phyloP scores from a whole-genome alignment of 495 filamentous ascomycete species.

The Sporormia fimetaria region DNA sequence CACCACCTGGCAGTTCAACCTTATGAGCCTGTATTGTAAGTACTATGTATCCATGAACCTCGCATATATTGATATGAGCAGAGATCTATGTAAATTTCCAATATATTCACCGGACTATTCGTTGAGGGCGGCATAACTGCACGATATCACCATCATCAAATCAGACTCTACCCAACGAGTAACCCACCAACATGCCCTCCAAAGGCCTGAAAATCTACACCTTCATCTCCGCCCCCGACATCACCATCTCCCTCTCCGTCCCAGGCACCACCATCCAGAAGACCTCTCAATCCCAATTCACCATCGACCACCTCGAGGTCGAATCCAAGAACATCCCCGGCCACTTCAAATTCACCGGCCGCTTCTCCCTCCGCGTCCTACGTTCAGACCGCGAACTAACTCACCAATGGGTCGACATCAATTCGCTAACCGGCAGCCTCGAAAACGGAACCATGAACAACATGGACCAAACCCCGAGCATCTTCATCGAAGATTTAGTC shows the following conservation, averaged over 20 bases:
- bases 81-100: too few species aligned
- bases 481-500: slow-evolving; percentile 35
- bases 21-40: too few species aligned
- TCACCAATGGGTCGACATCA: slow-evolving; percentile 35
- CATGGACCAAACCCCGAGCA: slow-evolving; percentile 36
- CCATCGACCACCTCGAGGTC: slow-evolving; percentile 37
- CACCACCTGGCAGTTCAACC: too few species aligned
- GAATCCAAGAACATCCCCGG: slow-evolving; percentile 38
- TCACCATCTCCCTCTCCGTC: slow-evolving; percentile 38
- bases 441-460: slow-evolving; percentile 39
- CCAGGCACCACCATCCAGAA: slow-evolving; percentile 32
- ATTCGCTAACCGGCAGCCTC: slow-evolving; percentile 39
- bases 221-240: slow-evolving; percentile 39
- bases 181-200: slow-evolving; percentile 37
- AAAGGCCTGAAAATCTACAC: slow-evolving; percentile 40
- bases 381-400: slow-evolving; percentile 25
- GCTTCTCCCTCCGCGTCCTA: too few species aligned
- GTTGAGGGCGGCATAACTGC: too few species aligned
- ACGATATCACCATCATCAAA: background rate
- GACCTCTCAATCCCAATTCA: slow-evolving; percentile 31
- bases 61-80: too few species aligned
- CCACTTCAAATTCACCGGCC: slow-evolving; percentile 39
- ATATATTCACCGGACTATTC: too few species aligned
- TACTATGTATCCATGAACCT: too few species aligned
- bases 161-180: too few species aligned